phyloP scores from a whole-genome alignment of 495 filamentous ascomycete species.

The Clohesyomyces aquaticus region DNA sequence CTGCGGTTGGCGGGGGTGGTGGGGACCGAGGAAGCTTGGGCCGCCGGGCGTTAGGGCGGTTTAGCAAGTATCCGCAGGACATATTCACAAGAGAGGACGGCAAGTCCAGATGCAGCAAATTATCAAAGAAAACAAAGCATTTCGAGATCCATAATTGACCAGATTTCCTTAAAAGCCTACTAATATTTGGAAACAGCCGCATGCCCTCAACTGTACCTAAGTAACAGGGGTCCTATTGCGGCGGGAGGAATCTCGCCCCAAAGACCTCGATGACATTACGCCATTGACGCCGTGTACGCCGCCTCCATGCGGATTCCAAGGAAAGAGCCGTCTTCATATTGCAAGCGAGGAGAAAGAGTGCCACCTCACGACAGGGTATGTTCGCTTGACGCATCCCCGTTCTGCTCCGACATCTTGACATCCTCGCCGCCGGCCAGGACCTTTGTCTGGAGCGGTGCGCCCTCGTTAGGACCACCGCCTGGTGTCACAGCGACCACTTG shows the following conservation, averaged over 20 bases:
- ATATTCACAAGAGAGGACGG: neutral
- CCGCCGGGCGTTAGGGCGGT: neutral
- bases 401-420: slow-evolving; percentile 50
- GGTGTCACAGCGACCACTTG: slow-evolving; percentile 87
- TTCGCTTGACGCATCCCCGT: slow-evolving; percentile 37
- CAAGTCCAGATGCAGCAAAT: too few relatives aligned
- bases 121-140: too few relatives aligned
- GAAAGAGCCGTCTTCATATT: too few relatives aligned
- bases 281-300: too few relatives aligned
- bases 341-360: neutral
- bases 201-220: too few relatives aligned
- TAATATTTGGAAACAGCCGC: too few relatives aligned
- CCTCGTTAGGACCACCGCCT: slow-evolving; percentile 60
- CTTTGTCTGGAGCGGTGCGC: slow-evolving; percentile 64
- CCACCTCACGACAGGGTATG: slow-evolving; percentile 26
- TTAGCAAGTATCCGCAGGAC: neutral
- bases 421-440: slow-evolving; percentile 75
- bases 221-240: too few relatives aligned
- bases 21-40: slow-evolving; percentile 20
- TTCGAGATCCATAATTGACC: too few relatives aligned
- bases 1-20: neutral
- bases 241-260: too few relatives aligned
- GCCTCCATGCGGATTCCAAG: too few relatives aligned
- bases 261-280: too few relatives aligned
- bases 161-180: too few relatives aligned